Percentiles rank a stretch among this genome's conserved stretches.
phyloP scores from a whole-genome alignment of 495 filamentous ascomycete species.

The Geopyxis carbonaria region DNA sequence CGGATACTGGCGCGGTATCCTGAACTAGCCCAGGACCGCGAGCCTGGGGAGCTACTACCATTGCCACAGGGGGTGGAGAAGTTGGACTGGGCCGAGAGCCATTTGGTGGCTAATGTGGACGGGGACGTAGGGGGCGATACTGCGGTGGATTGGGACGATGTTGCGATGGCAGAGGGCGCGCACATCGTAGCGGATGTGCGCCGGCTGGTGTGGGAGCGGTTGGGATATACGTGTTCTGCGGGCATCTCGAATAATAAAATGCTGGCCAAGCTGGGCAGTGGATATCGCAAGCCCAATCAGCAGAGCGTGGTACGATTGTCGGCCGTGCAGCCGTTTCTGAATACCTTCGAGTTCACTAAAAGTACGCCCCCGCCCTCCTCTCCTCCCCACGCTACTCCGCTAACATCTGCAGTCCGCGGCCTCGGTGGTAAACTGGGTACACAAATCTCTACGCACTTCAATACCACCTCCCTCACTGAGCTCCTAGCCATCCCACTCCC shows the following conservation, averaged over 20 bases:
- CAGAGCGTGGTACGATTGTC: conserved; percentile 81
- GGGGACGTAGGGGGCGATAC: conserved; percentile 37
- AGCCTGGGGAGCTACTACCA: conserved; percentile 54
- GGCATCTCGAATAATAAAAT: conserved; percentile 86
- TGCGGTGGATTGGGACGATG: conserved; percentile 59
- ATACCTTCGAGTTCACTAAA: conserved; percentile 83
- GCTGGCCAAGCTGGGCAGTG: conserved; percentile 83
- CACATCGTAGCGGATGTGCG: conserved; percentile 74
- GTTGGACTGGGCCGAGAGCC: conserved; percentile 52
- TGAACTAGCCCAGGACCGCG: conserved; percentile 51
- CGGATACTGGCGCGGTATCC: conserved; percentile 63
- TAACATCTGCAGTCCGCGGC: conserved; percentile 43
- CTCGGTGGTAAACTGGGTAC: conserved; percentile 92
- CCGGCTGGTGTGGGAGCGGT: conserved; percentile 40
- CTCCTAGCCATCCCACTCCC: conserved; percentile 56
- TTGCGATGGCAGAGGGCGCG: conserved; percentile 67
- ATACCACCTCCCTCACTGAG: conserved; percentile 63
- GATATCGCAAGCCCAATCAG: conserved; percentile 77
- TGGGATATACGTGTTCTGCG: conserved; percentile 80
- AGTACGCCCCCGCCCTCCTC: conserved; percentile 25
- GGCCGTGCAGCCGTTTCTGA: conserved; percentile 63
- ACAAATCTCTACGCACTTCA: conserved; percentile 56
- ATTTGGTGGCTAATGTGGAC: conserved; percentile 36
- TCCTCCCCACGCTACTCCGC: neutral
- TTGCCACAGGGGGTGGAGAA: conserved; percentile 45